Conservation (phyloP, 371 early-diverging fungal species). For the Apophysomyces elegans region DNA sequence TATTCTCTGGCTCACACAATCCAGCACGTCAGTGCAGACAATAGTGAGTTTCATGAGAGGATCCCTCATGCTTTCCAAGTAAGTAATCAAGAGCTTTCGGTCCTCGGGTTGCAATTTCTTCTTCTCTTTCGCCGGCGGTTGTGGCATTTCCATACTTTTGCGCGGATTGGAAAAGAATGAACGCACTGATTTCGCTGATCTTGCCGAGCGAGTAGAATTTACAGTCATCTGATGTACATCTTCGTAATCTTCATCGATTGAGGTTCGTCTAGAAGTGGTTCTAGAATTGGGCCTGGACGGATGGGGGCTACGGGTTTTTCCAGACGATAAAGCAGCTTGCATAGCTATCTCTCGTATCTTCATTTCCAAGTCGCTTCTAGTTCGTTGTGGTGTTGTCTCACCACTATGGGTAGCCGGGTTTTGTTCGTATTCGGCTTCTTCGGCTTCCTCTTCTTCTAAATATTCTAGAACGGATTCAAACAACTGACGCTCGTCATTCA, state of each 20-base stretch:
- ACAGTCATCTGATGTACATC: constrained; percentile 16
- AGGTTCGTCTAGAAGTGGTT: constrained; percentile 9
- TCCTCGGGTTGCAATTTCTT: constrained; percentile 58
- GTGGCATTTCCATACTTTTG: not conserved
- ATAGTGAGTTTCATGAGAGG: constrained; percentile 58
- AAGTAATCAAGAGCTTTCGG: constrained; percentile 57
- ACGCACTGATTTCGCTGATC: not conserved
- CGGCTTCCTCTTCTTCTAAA: constrained; percentile 27
- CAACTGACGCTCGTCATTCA: constrained; percentile 47
- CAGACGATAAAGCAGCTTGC: constrained; percentile 1
- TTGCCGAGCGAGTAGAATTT: constrained; percentile 6
- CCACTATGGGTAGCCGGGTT: not conserved
- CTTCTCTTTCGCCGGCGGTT: constrained; percentile 42
- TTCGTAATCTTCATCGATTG: constrained; percentile 12
- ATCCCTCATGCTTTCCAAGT: constrained; percentile 57
- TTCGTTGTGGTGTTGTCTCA: not conserved
- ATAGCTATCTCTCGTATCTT: not conserved
- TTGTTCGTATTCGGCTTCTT: constrained; percentile 21
- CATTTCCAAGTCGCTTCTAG: not conserved
- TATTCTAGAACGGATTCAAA: constrained; percentile 48
- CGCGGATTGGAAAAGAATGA: constrained; percentile 4
- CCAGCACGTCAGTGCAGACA: constrained; percentile 52
- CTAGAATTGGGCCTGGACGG: not conserved
- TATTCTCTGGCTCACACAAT: constrained; percentile 50
- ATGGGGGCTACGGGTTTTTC: not conserved